A percentile compares a stretch with the other conserved stretches of the same genome.
phyloP scores from a whole-genome alignment of 176 grass and related monocot genomes.

The Bolboschoenus planiculmis region DNA sequence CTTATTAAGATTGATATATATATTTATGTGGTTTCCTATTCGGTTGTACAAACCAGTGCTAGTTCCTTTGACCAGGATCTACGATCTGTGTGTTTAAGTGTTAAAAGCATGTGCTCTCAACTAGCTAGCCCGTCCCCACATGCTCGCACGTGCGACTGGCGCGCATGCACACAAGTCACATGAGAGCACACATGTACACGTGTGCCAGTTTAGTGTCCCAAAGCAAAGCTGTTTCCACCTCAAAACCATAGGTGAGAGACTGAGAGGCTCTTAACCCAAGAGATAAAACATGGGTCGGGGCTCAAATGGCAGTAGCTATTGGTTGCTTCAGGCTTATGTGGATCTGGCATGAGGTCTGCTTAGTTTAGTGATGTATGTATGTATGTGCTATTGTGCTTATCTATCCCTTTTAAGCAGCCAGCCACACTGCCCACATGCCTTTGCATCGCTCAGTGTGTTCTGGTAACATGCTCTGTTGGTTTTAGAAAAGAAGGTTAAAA shows the following conservation, averaged over 20 bases:
- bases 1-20: not conserved
- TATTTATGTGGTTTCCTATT: constrained; percentile 10
- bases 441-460: constrained; percentile 16
- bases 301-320: not conserved
- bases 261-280: constrained; percentile 7
- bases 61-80: constrained; percentile 16
- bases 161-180: constrained; percentile 15
- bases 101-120: not conserved
- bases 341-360: not conserved
- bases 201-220: constrained; percentile 7
- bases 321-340: not conserved
- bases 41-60: not conserved
- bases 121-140: not conserved
- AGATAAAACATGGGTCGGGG: constrained; percentile 15
- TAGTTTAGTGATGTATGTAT: too few species aligned
- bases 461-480: constrained; percentile 21
- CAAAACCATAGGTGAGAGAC: not conserved
- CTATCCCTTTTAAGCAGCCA: not conserved
- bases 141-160: constrained; percentile 8
- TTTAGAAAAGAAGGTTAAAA: constrained; percentile 2
- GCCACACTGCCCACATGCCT: not conserved
- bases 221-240: constrained; percentile 1
- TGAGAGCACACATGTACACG: constrained; percentile 7
- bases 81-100: not conserved
- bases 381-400: too few species aligned